Percentiles rank a stretch among this genome's conserved stretches.
These are phyloP conservation scores for Syncephalastrum sp. DNA, from an alignment of 371 early-diverging fungal species.

Conservation along the genomic window DNA sequence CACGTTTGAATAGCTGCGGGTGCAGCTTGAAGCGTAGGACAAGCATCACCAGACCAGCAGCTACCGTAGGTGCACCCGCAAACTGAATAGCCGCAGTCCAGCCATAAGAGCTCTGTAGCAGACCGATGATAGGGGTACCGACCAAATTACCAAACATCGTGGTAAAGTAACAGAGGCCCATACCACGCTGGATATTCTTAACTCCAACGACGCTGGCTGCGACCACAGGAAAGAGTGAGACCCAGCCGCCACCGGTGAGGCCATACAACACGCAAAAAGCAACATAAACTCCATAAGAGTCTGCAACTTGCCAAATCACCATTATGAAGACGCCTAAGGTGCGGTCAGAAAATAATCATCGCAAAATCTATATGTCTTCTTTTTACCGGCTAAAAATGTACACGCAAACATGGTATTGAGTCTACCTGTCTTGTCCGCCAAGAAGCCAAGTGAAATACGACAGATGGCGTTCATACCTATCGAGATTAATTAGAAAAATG, in stretches of 20 bases:
- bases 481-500: slow-evolving; percentile 5
- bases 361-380: slow-evolving; percentile 35
- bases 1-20: too few species aligned
- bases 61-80: slow-evolving; percentile 6
- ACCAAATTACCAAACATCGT: not conserved
- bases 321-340: slow-evolving; percentile 43
- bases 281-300: slow-evolving; percentile 30
- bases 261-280: slow-evolving; percentile 47
- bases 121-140: too few species aligned
- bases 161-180: slow-evolving; percentile 24
- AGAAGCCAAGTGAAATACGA: slow-evolving; percentile 35
- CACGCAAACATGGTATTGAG: slow-evolving; percentile 22
- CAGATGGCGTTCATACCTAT: slow-evolving; percentile 21
- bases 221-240: slow-evolving; percentile 46
- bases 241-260: slow-evolving; percentile 53
- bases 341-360: not conserved
- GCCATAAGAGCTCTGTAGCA: slow-evolving; percentile 1
- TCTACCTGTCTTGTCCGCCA: slow-evolving; percentile 16
- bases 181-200: slow-evolving; percentile 34
- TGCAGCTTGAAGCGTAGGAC: slow-evolving; percentile 10
- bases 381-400: slow-evolving; percentile 11
- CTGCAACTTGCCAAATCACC: slow-evolving; percentile 62
- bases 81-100: not conserved
- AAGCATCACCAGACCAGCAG: slow-evolving; percentile 16
- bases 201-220: slow-evolving; percentile 50